Percentiles rank a stretch among this genome's conserved stretches.
These are phyloP conservation scores for Lantana camara DNA, from an alignment of 257 asterid species.

Conservation along the genomic window DNA sequence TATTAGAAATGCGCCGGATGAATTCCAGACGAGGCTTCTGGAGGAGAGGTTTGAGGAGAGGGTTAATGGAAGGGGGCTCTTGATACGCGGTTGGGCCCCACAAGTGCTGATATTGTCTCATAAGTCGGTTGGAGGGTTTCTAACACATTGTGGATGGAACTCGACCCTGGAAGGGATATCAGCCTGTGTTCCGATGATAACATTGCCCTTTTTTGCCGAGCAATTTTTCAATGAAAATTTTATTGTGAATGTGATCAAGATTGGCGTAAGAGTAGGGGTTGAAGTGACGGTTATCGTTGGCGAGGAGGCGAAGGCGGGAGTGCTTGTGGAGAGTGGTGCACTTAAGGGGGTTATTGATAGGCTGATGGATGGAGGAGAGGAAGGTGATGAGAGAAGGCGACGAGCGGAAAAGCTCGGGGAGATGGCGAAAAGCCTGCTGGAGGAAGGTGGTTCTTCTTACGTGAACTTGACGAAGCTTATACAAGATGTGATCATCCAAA, in stretches of 20 bases:
- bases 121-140: constrained; percentile 29
- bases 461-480: constrained; percentile 8
- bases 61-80: constrained; percentile 19
- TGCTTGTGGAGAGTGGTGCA: constrained; percentile 23
- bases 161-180: constrained; percentile 31
- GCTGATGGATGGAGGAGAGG: constrained; percentile 31
- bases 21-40: constrained; percentile 14
- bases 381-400: constrained; percentile 28
- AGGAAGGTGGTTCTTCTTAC: constrained; percentile 34
- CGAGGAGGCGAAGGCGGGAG: constrained; percentile 7
- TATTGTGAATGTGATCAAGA: constrained; percentile 25
- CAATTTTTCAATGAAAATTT: constrained; percentile 37
- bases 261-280: constrained; percentile 29
- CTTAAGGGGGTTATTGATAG: constrained; percentile 15
- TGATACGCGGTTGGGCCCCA: constrained; percentile 38
- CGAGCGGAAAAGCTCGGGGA: constrained; percentile 27
- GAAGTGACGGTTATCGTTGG: constrained; percentile 18
- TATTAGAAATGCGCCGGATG: constrained; percentile 6
- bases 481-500: constrained; percentile 13
- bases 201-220: constrained; percentile 33
- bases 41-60: constrained; percentile 30
- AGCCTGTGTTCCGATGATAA: constrained; percentile 32
- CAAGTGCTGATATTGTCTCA: constrained; percentile 37
- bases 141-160: constrained; percentile 42
- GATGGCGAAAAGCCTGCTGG: constrained; percentile 28